A percentile compares a stretch with the other conserved stretches of the same genome.
These are phyloP conservation scores for Leucosporidium yakuticum DNA, from an alignment of 768 basidiomycete genomes.

Conservation along the genomic window DNA sequence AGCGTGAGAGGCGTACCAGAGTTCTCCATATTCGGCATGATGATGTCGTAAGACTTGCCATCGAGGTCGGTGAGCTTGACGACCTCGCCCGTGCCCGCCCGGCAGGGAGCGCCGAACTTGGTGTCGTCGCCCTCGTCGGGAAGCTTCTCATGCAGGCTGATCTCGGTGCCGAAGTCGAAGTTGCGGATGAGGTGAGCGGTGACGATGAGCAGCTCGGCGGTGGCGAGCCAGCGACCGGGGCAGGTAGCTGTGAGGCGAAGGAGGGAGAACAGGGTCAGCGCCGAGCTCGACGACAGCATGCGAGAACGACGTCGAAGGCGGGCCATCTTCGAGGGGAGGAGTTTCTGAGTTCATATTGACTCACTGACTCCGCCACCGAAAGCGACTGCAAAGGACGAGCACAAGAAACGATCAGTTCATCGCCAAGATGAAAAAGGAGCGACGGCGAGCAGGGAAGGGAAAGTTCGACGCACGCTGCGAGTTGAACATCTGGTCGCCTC, in stretches of 20 bases:
- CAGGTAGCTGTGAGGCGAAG: background rate
- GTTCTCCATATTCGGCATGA: background rate
- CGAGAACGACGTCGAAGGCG: too few species aligned
- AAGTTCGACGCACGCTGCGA: background rate
- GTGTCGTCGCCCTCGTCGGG: slow-evolving; percentile 1
- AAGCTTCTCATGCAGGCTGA: background rate
- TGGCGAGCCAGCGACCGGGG: background rate
- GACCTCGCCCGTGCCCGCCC: background rate
- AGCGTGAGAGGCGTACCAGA: background rate
- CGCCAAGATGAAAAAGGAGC: too few species aligned
- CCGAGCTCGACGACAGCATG: too few species aligned
- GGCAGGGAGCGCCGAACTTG: background rate
- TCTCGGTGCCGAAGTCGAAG: background rate
- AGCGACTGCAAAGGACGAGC: background rate
- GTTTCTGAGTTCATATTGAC: background rate
- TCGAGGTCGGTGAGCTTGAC: background rate
- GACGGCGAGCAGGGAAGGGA: background rate
- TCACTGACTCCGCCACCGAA: background rate
- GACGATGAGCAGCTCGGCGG: background rate
- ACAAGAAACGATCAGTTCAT: background rate
- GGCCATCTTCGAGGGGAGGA: too few species aligned
- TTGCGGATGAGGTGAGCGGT: background rate
- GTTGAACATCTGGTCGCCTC: background rate
- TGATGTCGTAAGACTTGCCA: background rate
- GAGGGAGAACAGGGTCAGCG: too few species aligned